Evolutionary conservation across 2,329 filamentous ascomycete genomes (phyloP).

Genomic region (Westerdykella sp.): DNA sequence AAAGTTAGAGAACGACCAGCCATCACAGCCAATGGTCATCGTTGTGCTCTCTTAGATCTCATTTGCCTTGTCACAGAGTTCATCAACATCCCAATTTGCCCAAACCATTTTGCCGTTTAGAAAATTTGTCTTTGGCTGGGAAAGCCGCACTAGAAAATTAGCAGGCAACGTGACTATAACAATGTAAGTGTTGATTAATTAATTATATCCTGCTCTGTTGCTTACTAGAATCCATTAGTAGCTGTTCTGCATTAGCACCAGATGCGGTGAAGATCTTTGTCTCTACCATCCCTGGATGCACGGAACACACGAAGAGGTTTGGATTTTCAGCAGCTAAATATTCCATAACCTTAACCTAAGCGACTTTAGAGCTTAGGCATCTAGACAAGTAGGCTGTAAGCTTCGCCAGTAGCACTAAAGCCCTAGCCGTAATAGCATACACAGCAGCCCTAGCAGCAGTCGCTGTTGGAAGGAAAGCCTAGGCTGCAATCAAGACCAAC

Average conservation of each 20-base stretch:
- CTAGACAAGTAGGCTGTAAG: too few species aligned
- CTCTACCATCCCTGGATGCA: neutral
- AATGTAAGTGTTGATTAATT: neutral
- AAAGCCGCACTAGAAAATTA: neutral
- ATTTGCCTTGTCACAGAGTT: neutral
- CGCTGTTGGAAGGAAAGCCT: too few species aligned
- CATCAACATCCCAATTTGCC: neutral
- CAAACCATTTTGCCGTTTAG: neutral
- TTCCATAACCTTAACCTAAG: neutral
- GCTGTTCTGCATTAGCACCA: too few species aligned
- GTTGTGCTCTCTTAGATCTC: neutral
- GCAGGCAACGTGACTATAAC: neutral
- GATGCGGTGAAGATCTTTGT: too few species aligned
- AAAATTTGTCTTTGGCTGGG: conserved; percentile 1
- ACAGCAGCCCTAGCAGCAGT: too few species aligned
- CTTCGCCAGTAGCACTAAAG: too few species aligned
- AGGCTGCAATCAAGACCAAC: too few species aligned
- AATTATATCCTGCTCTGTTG: too few species aligned
- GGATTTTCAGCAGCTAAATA: neutral
- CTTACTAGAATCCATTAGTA: too few species aligned
- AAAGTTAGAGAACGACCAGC: neutral
- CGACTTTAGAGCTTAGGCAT: conserved; percentile 1
- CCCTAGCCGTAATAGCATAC: too few species aligned
- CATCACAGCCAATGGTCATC: neutral
- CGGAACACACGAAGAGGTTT: conserved; percentile 1